Base-by-base conservation (phyloP, 1,284 basidiomycete genomes). In the Schizophyllum commune region DNA sequence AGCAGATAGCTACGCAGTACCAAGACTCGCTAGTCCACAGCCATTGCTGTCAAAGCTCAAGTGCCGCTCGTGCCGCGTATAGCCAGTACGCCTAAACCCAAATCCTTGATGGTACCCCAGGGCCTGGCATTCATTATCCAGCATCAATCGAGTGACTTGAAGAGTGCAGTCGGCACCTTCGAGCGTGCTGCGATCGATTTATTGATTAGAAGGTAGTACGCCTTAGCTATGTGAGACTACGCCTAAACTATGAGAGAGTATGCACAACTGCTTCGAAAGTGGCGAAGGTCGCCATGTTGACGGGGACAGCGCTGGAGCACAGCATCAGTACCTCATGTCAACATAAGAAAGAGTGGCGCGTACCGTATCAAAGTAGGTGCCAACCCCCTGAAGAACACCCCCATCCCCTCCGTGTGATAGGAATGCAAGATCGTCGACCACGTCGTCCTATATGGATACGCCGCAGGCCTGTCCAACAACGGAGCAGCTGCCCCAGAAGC, bases 331-430 rank as follows among this genome's bases (percentile, higher is more conserved):
- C 32, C 15, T 17, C 5, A 6, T 3, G 27, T 34, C 15, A 7
- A 20, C 2, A 8, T 13, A 59, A 9, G 53, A 19, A 17, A 5
- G 32, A 17, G 4, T 15, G 34, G 27, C 27, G 76, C 85, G 64
- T 65, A 89, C 88, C 92, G 79, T 56, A 94, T 82, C 6, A 95
- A 70, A 1, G 92, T 94, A 2, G 92, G 91, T 6, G 84, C 77
- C 51, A 95, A 72, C 0, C 92, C 93, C 3, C 82, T 78, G 66
- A 86, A 90, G 72, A 94, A 92, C 5, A 91, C 88, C 5, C 75
- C 67, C 20, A 78, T 65, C 0, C 92, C 92, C 67, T 91, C 88
- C 5, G 77, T 70, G 15, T 81, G 79, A 65, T 90, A 88, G 0
- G 88, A 88, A 61, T 87, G 67, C 0, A 77, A 67, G 58, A 83